Evolutionary conservation across 352 stramenopile genomes (phyloP), one percentile per base, ranked within the genome.

Genomic region (Phytophthora boehmeriae): DNA sequence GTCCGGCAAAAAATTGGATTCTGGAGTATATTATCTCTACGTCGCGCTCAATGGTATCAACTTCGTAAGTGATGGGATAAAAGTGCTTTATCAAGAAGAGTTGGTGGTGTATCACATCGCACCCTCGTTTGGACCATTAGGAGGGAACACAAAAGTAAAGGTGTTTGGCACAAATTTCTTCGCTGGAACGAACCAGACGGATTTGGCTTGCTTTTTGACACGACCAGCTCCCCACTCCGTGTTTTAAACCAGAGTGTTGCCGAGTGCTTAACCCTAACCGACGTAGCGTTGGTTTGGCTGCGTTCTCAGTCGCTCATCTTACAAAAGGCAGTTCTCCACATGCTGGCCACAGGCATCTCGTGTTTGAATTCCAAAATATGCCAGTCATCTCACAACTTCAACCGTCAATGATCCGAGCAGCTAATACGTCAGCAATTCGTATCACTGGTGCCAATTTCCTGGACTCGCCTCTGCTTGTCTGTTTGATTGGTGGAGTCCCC

Each of bases 31-130:
- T 46, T 51, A 1, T 0, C 57, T 89, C 1, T 66, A 75, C n/a
- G 35, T 91, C 2, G 79, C 79, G 1, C 38, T 84, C 4, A 86
- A 88, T 48, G 69, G 64, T 5, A 44, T 63, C 1, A 73, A 74
- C 25, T 89, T 87, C 39, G 58, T 78, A 14, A 71, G 73, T 13
- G 70, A 85, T 39, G 54, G 44, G 0, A 9, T 89, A 0, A 56
- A 66, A 8, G 27, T 92, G 25, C 8, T 76, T 20, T 87, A 88
- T 27, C 65, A 57, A 36, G 82, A 88, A 2, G 35, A 54, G 0
- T 63, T 84, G 35, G 32, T 57, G 2, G 53, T 89, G 0, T 54
- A 76, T n/a, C 13, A 27, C 9, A 70, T 92, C 19, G 22, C 38
- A 9, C 82, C 82, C 1, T 28, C 32, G 0, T 78, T 88, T 51